Conservation (phyloP, 805 yeast genomes). For the Candida xiaguanensis region DNA sequence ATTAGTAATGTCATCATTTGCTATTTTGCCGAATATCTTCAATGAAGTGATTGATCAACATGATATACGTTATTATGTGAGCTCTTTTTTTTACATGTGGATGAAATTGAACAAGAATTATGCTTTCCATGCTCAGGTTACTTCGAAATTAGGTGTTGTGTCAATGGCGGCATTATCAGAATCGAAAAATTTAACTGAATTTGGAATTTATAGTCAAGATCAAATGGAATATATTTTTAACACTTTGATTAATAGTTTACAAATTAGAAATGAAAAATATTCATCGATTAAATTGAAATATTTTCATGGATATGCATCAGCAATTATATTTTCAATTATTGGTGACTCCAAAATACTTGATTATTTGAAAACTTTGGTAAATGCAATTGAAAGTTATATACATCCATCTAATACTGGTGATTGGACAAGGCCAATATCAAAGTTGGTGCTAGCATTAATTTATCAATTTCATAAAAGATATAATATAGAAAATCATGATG, state of each 20-base stretch:
- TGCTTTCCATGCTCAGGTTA: conserved; percentile 58
- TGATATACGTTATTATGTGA: conserved; percentile 54
- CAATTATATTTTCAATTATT: conserved; percentile 58
- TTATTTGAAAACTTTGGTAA: conserved; percentile 51
- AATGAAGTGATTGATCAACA: conserved; percentile 24
- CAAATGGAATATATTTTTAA: conserved; percentile 64
- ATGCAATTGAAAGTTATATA: conserved; percentile 71
- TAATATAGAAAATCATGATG: conserved; percentile 42
- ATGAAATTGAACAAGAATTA: conserved; percentile 44
- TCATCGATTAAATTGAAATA: conserved; percentile 39
- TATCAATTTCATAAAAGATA: conserved; percentile 58
- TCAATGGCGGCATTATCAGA: conserved; percentile 45
- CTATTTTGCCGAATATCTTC: conserved; percentile 49
- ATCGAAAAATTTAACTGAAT: conserved; percentile 37
- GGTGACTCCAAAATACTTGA: conserved; percentile 52
- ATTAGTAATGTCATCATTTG: conserved; percentile 48
- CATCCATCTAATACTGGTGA: conserved; percentile 92
- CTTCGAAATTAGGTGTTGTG: conserved; percentile 61
- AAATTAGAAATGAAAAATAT: conserved; percentile 46
- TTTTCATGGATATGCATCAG: conserved; percentile 41
- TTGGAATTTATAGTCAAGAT: conserved; percentile 59
- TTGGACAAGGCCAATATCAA: conserved; percentile 76
- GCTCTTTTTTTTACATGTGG: conserved; percentile 75
- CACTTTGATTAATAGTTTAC: conserved; percentile 42
- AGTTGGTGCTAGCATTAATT: conserved; percentile 57